Evolutionary conservation across 2,329 filamentous ascomycete species (phyloP), one percentile per base, ranked within the genome.

Genomic region (Penicillium sp.): DNA sequence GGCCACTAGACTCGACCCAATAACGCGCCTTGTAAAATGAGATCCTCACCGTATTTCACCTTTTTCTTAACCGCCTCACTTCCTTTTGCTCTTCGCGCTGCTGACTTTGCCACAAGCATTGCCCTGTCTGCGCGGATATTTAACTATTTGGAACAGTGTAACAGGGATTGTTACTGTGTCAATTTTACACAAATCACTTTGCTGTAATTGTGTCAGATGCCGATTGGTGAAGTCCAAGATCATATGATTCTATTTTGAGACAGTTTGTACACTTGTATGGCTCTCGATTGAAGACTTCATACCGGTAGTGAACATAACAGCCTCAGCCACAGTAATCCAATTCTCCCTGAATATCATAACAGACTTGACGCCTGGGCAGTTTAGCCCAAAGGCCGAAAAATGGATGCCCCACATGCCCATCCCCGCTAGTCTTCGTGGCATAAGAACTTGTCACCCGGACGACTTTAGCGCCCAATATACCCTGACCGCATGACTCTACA

Each of bases 381-480:
- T 68, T 86, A 83, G 1, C 83, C 83, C 83, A 86, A 0, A 85
- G 62, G 0, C 83, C 63, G 18, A 65, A 31, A 10, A 53, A 50
- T 2, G 52, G 57, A 22, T 62, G 63, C 2, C 56, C 54, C 1
- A 60, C 45, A 5, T 53, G 40, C 4, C 54, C 83, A 7, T 77
- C 70, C 0, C 76, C 64, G 4, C 69, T 72, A 49, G 83, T 83
- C 40, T 68, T 40, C 2, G 54, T 62, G 5, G 50, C 55, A 38
- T 61, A 59, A 61, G 0, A 71, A 68, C 0, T 81, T 79, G 51
- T 81, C 79, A 4, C 78, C 82, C 10, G 79, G 79, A 2, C 81
- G 78, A 56, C 34, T 86, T 86, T 42, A 86, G 62, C 0, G 80
- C 72, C 82, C 82, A 86, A 62, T 85, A 85, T 0, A 79, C 72